phyloP scores from a whole-genome alignment of 129 eudicot species.

The Chrysanthemum makinoi region DNA sequence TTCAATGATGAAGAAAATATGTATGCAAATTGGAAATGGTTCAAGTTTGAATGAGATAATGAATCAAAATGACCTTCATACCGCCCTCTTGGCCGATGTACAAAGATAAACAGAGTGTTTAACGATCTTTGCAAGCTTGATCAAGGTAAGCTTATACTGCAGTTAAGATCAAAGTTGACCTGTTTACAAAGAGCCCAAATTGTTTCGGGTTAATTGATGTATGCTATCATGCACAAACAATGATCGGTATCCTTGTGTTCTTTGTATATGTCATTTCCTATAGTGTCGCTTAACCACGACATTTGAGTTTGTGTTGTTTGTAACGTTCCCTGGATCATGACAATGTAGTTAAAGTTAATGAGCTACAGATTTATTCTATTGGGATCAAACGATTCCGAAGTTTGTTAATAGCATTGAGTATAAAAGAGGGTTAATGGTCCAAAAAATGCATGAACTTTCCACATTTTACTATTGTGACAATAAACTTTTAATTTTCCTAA shows the following conservation, averaged over 20 bases:
- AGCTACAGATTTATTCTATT: background rate
- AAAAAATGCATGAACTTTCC: too few relatives aligned
- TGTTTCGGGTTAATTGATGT: background rate
- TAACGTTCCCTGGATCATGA: conserved; percentile 13
- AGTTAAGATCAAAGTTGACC: conserved; percentile 4
- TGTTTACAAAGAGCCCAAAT: background rate
- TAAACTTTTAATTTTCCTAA: too few relatives aligned
- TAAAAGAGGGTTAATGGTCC: too few relatives aligned
- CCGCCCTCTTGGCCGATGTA: conserved; percentile 8
- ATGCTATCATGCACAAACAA: conserved; percentile 6
- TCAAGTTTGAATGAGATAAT: conserved; percentile 50
- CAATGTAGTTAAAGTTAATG: conserved; percentile 5
- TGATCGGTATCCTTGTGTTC: conserved; percentile 16
- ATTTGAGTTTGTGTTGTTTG: background rate
- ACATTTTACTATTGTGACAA: too few relatives aligned
- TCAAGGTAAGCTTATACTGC: conserved; percentile 1
- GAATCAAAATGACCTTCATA: conserved; percentile 27
- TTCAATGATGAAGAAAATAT: conserved; percentile 62
- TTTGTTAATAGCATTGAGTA: background rate
- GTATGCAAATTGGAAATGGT: conserved; percentile 93
- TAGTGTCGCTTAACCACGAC: background rate
- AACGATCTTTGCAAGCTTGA: conserved; percentile 4
- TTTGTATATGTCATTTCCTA: conserved; percentile 17
- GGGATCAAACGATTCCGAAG: background rate
- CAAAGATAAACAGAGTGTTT: conserved; percentile 6